phyloP scores from a whole-genome alignment of 352 stramenopile genomes.

The Phytophthora ramorum region DNA sequence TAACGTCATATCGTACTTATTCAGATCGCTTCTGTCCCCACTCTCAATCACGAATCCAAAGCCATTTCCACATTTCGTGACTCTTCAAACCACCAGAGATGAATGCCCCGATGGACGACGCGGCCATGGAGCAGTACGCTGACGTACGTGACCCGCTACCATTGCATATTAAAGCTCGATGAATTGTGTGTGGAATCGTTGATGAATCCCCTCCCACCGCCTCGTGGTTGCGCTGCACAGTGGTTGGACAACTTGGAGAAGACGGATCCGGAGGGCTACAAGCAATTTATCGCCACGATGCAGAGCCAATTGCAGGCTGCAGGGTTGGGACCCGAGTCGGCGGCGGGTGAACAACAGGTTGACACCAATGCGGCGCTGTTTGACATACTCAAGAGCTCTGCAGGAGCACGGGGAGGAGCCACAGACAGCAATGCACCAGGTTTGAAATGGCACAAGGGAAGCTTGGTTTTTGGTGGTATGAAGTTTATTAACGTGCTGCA shows the following conservation, averaged over 20 bases:
- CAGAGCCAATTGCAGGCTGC: constrained; percentile 57
- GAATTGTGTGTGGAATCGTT: constrained; percentile 4
- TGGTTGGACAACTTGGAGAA: constrained; percentile 77
- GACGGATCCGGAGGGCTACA: constrained; percentile 73
- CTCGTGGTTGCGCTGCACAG: constrained; percentile 31
- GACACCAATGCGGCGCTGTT: constrained; percentile 51
- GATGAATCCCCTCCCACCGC: constrained; percentile 12
- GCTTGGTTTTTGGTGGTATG: neutral
- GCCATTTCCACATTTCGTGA: constrained; percentile 34
- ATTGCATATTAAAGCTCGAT: neutral
- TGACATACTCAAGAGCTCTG: constrained; percentile 57
- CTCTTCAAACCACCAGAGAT: constrained; percentile 24
- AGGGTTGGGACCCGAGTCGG: constrained; percentile 3
- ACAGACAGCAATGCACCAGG: constrained; percentile 22
- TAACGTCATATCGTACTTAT: constrained; percentile 23
- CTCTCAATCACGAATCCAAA: constrained; percentile 14
- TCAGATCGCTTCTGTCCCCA: neutral
- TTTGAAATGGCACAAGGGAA: constrained; percentile 1
- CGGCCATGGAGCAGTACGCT: constrained; percentile 74
- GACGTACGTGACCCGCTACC: constrained; percentile 47
- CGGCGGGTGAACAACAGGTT: constrained; percentile 11
- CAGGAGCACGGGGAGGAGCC: constrained; percentile 8
- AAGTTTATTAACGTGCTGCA: neutral
- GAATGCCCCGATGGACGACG: constrained; percentile 56
- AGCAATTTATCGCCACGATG: constrained; percentile 71